Percentiles rank a stretch among this genome's conserved stretches.
Evolutionary conservation across 495 filamentous ascomycete species (phyloP).

Genomic region (Thermochaetoides thermophila): DNA sequence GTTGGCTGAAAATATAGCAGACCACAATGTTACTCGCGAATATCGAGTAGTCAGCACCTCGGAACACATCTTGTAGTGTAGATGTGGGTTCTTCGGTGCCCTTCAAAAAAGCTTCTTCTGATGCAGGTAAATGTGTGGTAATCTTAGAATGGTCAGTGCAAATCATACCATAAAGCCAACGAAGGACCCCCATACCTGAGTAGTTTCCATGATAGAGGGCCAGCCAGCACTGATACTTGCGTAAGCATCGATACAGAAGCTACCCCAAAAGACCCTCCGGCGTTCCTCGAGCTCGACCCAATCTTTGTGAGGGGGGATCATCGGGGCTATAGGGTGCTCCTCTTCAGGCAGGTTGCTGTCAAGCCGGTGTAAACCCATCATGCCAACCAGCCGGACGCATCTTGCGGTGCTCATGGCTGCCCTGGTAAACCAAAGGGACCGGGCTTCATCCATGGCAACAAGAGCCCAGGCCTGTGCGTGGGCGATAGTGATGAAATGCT

Average conservation of each 20-base stretch:
- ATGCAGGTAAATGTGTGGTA: conserved; percentile 30
- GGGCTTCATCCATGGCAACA: conserved; percentile 29
- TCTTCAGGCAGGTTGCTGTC: conserved; percentile 18
- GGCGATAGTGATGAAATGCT: conserved; percentile 30
- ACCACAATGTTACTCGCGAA: conserved; percentile 26
- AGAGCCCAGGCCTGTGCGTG: conserved; percentile 35
- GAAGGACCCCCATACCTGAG: conserved; percentile 15
- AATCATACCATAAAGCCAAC: background rate
- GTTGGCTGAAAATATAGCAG: conserved; percentile 25
- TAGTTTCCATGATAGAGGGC: conserved; percentile 28
- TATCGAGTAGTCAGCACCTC: conserved; percentile 22
- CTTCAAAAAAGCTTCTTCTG: conserved; percentile 26
- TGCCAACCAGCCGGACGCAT: conserved; percentile 24
- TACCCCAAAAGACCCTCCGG: conserved; percentile 36
- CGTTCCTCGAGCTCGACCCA: conserved; percentile 40
- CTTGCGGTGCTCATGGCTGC: conserved; percentile 30
- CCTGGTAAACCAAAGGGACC: conserved; percentile 27
- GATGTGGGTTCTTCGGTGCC: conserved; percentile 19
- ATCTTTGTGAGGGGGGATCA: conserved; percentile 21
- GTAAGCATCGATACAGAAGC: conserved; percentile 36
- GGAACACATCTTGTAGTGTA: conserved; percentile 22
- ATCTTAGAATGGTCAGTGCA: conserved; percentile 14
- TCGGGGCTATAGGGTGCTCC: conserved; percentile 21
- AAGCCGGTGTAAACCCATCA: conserved; percentile 35
- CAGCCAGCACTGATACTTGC: conserved; percentile 32